These are phyloP conservation scores for Boletus barrowsii DNA, from an alignment of 768 basidiomycete genomes.

Conservation along the genomic window DNA sequence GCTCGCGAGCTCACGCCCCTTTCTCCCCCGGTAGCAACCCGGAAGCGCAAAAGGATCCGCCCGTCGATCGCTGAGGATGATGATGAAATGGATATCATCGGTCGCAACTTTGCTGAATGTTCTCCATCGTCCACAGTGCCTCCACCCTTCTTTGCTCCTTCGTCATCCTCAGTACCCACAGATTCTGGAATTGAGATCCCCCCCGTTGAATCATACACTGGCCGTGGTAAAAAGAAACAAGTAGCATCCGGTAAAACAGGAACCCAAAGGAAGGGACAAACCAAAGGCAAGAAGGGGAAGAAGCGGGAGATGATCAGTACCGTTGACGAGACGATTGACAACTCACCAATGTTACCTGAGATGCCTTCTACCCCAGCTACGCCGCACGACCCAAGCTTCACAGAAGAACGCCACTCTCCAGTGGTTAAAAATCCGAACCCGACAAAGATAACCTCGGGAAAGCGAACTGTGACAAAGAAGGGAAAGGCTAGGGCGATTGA, in stretches of 20 bases:
- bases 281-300: constrained; percentile 28
- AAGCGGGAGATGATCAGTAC: constrained; percentile 17
- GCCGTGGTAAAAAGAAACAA: constrained; percentile 14
- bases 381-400: neutral
- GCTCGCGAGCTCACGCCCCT: constrained; percentile 22
- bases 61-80: constrained; percentile 8
- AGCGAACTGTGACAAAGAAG: constrained; percentile 19
- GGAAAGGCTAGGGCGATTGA: constrained; percentile 27
- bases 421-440: neutral
- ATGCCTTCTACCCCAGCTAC: neutral
- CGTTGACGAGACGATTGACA: constrained; percentile 12
- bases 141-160: constrained; percentile 45
- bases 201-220: neutral
- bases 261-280: constrained; percentile 17
- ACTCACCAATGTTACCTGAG: neutral
- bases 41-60: constrained; percentile 27
- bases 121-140: constrained; percentile 28
- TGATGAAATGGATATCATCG: constrained; percentile 14
- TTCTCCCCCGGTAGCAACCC: constrained; percentile 19
- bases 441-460: constrained; percentile 22
- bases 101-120: neutral
- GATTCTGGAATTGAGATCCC: constrained; percentile 30
- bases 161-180: constrained; percentile 37
- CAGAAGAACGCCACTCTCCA: neutral
- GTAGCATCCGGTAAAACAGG: constrained; percentile 18